Evolutionary conservation across 129 eudicot species (phyloP).

Genomic region (Ambrosia artemisiifolia): DNA sequence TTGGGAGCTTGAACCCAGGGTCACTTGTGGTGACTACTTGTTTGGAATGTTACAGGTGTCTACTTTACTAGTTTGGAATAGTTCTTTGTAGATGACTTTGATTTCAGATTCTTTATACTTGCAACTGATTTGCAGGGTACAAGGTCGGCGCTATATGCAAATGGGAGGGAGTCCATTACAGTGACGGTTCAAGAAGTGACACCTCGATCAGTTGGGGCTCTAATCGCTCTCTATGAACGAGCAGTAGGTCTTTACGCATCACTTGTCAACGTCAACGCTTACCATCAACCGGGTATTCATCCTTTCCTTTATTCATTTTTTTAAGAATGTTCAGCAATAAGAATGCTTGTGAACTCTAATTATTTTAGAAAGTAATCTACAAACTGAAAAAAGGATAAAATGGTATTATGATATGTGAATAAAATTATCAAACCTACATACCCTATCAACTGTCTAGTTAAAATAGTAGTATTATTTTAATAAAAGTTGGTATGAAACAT

Average conservation of each 20-base stretch:
- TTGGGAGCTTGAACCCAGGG: slow-evolving; percentile 99
- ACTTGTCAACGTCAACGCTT: slow-evolving; percentile 79
- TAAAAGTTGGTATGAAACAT: too few species aligned
- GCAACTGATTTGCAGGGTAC: slow-evolving; percentile 60
- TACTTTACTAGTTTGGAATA: neutral
- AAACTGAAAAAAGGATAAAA: too few species aligned
- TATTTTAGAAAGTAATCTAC: too few species aligned
- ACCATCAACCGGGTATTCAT: too few species aligned
- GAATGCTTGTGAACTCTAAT: too few species aligned
- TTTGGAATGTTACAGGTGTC: slow-evolving; percentile 92
- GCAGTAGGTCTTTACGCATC: slow-evolving; percentile 98
- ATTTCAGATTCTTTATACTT: too few species aligned
- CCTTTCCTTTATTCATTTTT: too few species aligned
- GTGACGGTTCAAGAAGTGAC: slow-evolving; percentile 96
- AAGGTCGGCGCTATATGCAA: slow-evolving; percentile 82
- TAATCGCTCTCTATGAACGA: slow-evolving; percentile 86
- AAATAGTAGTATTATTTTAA: too few species aligned
- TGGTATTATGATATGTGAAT: too few species aligned
- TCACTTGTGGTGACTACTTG: slow-evolving; percentile 96
- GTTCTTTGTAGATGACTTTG: neutral
- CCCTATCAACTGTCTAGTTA: too few species aligned
- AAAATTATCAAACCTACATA: too few species aligned
- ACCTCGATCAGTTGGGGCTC: slow-evolving; percentile 90
- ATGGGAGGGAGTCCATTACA: slow-evolving; percentile 84
- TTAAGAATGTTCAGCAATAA: too few species aligned